A percentile compares a stretch with the other conserved stretches of the same genome.
Evolutionary conservation across 139 green algal species (phyloP).

Genomic region (Diplosphaera chodatii): DNA sequence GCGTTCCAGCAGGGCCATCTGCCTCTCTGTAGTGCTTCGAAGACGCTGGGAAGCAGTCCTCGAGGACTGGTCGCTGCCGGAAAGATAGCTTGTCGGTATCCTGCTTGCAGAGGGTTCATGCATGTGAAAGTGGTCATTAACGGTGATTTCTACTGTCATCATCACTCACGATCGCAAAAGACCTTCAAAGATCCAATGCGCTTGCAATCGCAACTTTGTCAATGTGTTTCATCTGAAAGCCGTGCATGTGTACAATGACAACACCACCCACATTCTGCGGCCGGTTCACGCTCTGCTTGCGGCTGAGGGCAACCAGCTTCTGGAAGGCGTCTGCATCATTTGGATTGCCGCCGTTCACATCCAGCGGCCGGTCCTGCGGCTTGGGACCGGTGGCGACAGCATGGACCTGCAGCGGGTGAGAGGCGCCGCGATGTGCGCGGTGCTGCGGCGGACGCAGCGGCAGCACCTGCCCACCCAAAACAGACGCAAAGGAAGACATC

Average conservation of each 20-base stretch:
- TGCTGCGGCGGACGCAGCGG: neutral
- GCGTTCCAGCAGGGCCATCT: slow-evolving; percentile 36
- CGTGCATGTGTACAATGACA: neutral
- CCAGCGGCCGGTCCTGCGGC: neutral
- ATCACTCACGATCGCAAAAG: too few species aligned
- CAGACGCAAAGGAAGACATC: neutral
- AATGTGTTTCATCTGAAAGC: too few species aligned
- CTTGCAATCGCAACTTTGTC: too few species aligned
- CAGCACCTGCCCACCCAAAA: neutral
- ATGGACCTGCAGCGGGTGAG: neutral
- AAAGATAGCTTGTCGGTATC: slow-evolving; percentile 43
- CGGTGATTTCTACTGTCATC: too few species aligned
- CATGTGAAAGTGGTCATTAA: too few species aligned
- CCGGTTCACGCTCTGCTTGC: slow-evolving; percentile 61
- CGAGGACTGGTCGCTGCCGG: slow-evolving; percentile 62
- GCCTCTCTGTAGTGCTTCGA: slow-evolving; percentile 69
- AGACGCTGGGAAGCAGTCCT: slow-evolving; percentile 75
- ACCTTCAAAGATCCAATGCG: too few species aligned
- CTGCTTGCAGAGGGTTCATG: too few species aligned
- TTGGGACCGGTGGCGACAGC: neutral
- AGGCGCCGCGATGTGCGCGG: too few species aligned
- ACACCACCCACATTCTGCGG: slow-evolving; percentile 51
- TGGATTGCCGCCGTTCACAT: neutral
- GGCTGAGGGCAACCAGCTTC: slow-evolving; percentile 46
- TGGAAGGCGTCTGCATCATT: slow-evolving; percentile 54